Conservation (phyloP, 495 filamentous ascomycete genomes). For the Neurospora sublineolata region DNA sequence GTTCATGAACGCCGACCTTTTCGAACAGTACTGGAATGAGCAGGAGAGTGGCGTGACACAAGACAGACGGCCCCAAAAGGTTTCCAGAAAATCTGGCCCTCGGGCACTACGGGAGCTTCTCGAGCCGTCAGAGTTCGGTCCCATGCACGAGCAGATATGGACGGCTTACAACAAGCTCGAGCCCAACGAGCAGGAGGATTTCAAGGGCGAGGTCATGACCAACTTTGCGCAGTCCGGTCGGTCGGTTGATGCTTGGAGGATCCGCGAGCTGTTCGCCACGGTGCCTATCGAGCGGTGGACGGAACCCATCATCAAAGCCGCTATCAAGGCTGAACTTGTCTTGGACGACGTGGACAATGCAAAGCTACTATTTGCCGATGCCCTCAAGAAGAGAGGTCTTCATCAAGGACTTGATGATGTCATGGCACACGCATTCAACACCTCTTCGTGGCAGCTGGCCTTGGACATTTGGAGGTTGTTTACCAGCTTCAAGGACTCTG, state of each 20-base stretch:
- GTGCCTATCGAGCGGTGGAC: conserved; percentile 13
- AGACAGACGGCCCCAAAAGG: background rate
- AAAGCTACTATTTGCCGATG: conserved; percentile 8
- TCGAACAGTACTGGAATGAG: background rate
- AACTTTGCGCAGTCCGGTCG: conserved; percentile 16
- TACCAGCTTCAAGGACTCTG: background rate
- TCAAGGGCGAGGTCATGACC: conserved; percentile 8
- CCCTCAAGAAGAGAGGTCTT: conserved; percentile 9
- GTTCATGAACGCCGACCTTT: background rate
- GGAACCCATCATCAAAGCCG: conserved; percentile 11
- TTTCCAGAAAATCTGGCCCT: background rate
- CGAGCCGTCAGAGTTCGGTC: background rate
- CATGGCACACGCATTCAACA: conserved; percentile 12
- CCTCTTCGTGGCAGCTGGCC: conserved; percentile 13
- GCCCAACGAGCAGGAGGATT: background rate
- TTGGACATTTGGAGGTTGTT: conserved; percentile 12
- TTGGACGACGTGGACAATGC: conserved; percentile 11
- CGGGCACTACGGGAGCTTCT: conserved; percentile 1
- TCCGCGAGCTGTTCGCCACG: conserved; percentile 12
- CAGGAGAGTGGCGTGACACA: background rate
- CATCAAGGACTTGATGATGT: conserved; percentile 13
- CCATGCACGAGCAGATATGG: conserved; percentile 17
- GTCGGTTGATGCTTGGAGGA: conserved; percentile 14
- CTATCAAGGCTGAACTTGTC: conserved; percentile 14
- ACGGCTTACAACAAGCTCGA: conserved; percentile 14